Percentiles rank a stretch among this genome's conserved stretches.
Conservation (phyloP, 148 eudicot genomes). For the Silene uniflora region DNA sequence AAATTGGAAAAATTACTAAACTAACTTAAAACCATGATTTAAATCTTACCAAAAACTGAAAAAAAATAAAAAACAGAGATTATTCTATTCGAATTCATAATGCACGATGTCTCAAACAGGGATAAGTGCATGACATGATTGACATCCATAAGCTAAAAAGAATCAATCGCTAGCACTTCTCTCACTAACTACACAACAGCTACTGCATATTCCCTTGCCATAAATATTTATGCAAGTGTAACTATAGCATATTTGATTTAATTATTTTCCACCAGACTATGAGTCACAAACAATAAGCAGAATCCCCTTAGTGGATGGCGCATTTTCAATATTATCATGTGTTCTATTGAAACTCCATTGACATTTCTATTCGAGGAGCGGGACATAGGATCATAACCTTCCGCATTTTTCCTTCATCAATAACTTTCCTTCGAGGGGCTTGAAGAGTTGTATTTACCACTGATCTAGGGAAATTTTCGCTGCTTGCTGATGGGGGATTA, state of each 20-base stretch:
- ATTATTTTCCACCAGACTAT: neutral
- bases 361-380: neutral
- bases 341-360: neutral
- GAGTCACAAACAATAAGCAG: neutral
- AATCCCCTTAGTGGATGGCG: neutral
- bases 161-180: neutral
- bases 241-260: neutral
- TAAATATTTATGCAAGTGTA: neutral
- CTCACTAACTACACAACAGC: neutral
- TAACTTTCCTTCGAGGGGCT: conserved; percentile 90
- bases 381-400: conserved; percentile 46
- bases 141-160: neutral
- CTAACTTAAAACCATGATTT: neutral
- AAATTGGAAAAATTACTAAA: neutral
- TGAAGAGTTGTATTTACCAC: conserved; percentile 65
- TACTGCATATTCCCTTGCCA: neutral
- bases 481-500: conserved; percentile 42
- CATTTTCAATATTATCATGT: neutral
- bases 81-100: neutral
- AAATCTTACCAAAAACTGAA: neutral
- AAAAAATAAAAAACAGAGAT: neutral
- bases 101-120: neutral
- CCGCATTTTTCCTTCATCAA: conserved; percentile 95
- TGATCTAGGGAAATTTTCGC: conserved; percentile 68
- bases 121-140: neutral